These are phyloP conservation scores for Taphrina confusa DNA, from an alignment of 1,139 yeast species.

Conservation along the genomic window DNA sequence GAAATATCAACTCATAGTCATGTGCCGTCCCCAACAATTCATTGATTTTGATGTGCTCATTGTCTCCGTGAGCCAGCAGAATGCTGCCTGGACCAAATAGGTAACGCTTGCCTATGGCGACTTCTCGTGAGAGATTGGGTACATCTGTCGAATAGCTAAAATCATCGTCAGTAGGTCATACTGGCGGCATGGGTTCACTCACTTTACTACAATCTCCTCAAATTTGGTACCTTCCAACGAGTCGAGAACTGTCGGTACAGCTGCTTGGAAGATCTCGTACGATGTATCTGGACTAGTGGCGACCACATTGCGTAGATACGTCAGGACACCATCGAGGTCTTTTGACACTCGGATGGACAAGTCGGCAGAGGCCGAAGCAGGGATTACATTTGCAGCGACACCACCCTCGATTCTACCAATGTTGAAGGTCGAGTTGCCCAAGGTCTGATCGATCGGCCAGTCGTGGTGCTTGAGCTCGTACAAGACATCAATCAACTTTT, in stretches of 20 bases:
- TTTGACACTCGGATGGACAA: constrained; percentile 60
- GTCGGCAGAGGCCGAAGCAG: constrained; percentile 59
- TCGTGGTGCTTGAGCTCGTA: constrained; percentile 48
- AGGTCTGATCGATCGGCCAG: constrained; percentile 56
- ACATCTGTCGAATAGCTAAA: constrained; percentile 67
- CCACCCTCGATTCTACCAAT: constrained; percentile 64
- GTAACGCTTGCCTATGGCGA: constrained; percentile 51
- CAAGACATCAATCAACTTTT: constrained; percentile 57
- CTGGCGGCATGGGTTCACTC: neutral
- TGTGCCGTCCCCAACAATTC: constrained; percentile 58
- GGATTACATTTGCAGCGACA: constrained; percentile 63
- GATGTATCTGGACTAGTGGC: constrained; percentile 35
- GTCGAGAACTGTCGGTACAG: constrained; percentile 25
- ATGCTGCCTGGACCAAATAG: constrained; percentile 72
- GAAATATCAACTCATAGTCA: constrained; percentile 59
- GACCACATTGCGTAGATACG: constrained; percentile 49
- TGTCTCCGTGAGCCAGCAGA: constrained; percentile 63
- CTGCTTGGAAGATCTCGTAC: constrained; percentile 26
- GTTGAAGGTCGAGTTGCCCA: constrained; percentile 66
- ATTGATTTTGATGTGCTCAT: constrained; percentile 57
- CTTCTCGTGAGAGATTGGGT: constrained; percentile 49
- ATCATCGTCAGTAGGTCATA: neutral
- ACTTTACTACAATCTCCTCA: constrained; percentile 29
- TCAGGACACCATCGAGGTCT: constrained; percentile 50
- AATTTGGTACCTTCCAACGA: constrained; percentile 25